Percentiles rank a stretch among this genome's conserved stretches.
Conservation (phyloP, 805 yeast genomes). For the Torulaspora quercuum region DNA sequence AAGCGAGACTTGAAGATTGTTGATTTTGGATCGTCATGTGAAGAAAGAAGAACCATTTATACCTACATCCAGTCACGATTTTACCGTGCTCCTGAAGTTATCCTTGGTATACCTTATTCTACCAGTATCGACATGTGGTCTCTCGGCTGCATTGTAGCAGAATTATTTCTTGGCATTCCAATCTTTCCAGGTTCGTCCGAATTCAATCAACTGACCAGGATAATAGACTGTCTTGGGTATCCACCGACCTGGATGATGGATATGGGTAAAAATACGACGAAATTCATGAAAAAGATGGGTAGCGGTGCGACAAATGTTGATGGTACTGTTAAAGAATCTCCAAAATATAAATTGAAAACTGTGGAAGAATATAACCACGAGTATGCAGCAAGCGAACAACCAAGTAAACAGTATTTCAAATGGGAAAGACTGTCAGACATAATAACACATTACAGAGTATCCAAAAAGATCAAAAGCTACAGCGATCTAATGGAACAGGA, state of each 20-base stretch:
- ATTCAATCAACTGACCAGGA: slow-evolving; percentile 81
- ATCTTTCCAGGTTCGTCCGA: slow-evolving; percentile 94
- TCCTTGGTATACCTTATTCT: slow-evolving; percentile 87
- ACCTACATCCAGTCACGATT: slow-evolving; percentile 91
- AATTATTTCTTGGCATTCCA: slow-evolving; percentile 85
- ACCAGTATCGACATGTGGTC: slow-evolving; percentile 98
- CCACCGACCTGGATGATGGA: slow-evolving; percentile 98
- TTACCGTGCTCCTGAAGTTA: slow-evolving; percentile 92
- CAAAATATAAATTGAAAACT: slow-evolving; percentile 42
- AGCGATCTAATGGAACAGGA: slow-evolving; percentile 57
- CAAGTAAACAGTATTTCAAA: slow-evolving; percentile 80
- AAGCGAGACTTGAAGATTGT: slow-evolving; percentile 85
- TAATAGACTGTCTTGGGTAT: slow-evolving; percentile 72
- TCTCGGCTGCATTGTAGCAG: slow-evolving; percentile 87
- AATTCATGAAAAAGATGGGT: slow-evolving; percentile 43
- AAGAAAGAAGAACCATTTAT: slow-evolving; percentile 82
- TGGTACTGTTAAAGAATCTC: slow-evolving; percentile 7
- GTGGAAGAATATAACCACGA: slow-evolving; percentile 48
- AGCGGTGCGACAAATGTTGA: slow-evolving; percentile 1
- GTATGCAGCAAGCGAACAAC: slow-evolving; percentile 50
- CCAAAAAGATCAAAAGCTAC: slow-evolving; percentile 47
- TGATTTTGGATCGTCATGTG: slow-evolving; percentile 95
- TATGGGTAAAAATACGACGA: slow-evolving; percentile 79
- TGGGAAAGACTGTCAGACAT: slow-evolving; percentile 65
- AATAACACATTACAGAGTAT: slow-evolving; percentile 68